Percentiles rank a stretch among this genome's conserved stretches.
Evolutionary conservation across 495 filamentous ascomycete species (phyloP).

Genomic region (Tuber umbilicatum): DNA sequence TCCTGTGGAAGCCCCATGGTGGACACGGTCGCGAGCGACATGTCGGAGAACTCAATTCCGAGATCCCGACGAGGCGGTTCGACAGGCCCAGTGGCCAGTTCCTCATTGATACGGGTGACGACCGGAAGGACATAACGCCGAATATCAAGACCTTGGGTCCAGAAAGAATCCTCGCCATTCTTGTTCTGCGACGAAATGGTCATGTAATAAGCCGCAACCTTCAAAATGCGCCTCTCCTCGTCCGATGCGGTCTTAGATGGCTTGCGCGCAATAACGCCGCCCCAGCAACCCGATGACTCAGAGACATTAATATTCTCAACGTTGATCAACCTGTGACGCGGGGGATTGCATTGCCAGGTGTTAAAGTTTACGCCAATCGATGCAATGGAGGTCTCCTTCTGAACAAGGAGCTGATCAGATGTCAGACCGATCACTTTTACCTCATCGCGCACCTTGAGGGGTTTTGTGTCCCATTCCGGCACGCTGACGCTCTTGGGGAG

Average conservation of each 20-base stretch:
- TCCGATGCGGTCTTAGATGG: slow-evolving; percentile 29
- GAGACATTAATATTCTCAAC: slow-evolving; percentile 42
- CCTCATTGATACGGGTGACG: slow-evolving; percentile 30
- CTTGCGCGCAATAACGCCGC: slow-evolving; percentile 40
- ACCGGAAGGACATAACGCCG: slow-evolving; percentile 39
- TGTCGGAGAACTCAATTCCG: slow-evolving; percentile 41
- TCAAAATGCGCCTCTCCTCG: slow-evolving; percentile 27
- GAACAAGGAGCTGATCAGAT: slow-evolving; percentile 36
- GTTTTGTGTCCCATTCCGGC: slow-evolving; percentile 39
- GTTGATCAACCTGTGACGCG: slow-evolving; percentile 40
- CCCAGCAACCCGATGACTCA: slow-evolving; percentile 40
- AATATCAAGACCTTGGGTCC: slow-evolving; percentile 41
- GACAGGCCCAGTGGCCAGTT: slow-evolving; percentile 23
- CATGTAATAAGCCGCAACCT: slow-evolving; percentile 41
- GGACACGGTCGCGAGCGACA: slow-evolving; percentile 41
- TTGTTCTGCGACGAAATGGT: slow-evolving; percentile 42
- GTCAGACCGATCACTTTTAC: slow-evolving; percentile 39
- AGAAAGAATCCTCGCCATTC: slow-evolving; percentile 39
- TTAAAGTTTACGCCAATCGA: slow-evolving; percentile 42
- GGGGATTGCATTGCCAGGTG: slow-evolving; percentile 42
- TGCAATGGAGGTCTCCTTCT: slow-evolving; percentile 41
- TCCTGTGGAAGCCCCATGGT: slow-evolving; percentile 39
- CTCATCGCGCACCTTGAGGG: slow-evolving; percentile 42
- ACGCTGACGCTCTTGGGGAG: slow-evolving; percentile 38
- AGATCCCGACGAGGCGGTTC: slow-evolving; percentile 36